Evolutionary conservation across 306 rosid species (phyloP), one percentile per base, ranked within the genome.

Genomic region (Dalbergia cultrata): DNA sequence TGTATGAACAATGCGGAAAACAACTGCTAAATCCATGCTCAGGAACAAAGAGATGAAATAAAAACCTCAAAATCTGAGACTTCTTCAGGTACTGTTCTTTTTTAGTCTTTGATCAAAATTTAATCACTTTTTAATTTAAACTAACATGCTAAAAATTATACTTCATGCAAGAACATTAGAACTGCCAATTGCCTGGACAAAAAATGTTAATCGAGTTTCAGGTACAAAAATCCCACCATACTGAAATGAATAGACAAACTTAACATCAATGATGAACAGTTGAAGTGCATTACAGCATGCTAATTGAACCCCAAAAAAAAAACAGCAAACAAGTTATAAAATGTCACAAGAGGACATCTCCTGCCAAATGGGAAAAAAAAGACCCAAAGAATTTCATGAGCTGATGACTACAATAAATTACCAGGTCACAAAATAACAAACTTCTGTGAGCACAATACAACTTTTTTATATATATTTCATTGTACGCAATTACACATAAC

Each of bases 401-500:
- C 34, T 8, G 37, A 77, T 65, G 50, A 76, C 53, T 22, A 58
- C 16, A 43, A 11, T 17, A 47, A 47, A 58, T 80, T 50, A 47
- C 77, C 66, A 44, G 54, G 33, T 57, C 43, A 4, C 62, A 77
- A 45, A 45, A 35, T 37, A 37, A 66, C 61, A 58, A 80, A 47
- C 72, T 41, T 60, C 9, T 44, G 7, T 8, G 2, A 68, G 22
- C 79, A 70, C 53, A 66, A 61, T 34, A 13, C 45, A 81, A 61
- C 82, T 22, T 57, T 53, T 67, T 72, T 16, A 84, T 77, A 85
- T 72, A 86, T 66, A 57, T 60, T 58, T 75, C 19, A 79, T 50
- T 19, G 77, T 72, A 14, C 33, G 64, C 60, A 78, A 86, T 76
- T 81, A 69, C 92, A 88, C 39, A 62, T 43, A 54, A 50, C 84